These are phyloP conservation scores for Aspergillus hancockii DNA, from an alignment of 495 filamentous ascomycete species.

Conservation along the genomic window DNA sequence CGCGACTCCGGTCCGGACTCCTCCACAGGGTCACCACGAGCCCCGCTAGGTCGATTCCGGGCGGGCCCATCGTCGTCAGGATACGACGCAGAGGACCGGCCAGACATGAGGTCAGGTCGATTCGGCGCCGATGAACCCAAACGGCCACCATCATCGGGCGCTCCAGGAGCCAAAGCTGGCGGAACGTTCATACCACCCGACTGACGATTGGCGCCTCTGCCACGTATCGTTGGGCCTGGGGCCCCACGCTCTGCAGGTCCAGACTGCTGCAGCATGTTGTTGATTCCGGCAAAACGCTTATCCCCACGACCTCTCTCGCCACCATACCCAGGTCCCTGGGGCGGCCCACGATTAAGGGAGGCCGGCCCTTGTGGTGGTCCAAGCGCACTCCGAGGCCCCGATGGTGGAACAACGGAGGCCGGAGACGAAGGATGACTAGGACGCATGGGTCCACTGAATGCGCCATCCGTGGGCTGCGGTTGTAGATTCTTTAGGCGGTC, in stretches of 20 bases:
- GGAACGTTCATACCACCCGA: slow-evolving; percentile 25
- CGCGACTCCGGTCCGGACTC: slow-evolving; percentile 33
- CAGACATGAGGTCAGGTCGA: slow-evolving; percentile 22
- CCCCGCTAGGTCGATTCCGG: slow-evolving; percentile 18
- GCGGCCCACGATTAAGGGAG: slow-evolving; percentile 28
- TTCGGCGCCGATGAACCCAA: slow-evolving; percentile 15
- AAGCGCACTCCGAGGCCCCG: slow-evolving; percentile 38
- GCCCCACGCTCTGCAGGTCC: slow-evolving; percentile 34
- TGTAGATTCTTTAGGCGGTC: slow-evolving; percentile 46
- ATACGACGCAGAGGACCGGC: slow-evolving; percentile 12
- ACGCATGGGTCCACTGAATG: slow-evolving; percentile 22
- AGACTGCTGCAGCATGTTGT: slow-evolving; percentile 48
- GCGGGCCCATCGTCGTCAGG: slow-evolving; percentile 23
- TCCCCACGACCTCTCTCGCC: slow-evolving; percentile 44
- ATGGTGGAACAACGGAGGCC: slow-evolving; percentile 32
- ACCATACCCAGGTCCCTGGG: slow-evolving; percentile 29
- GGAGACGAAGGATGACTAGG: slow-evolving; percentile 27
- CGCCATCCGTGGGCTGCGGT: slow-evolving; percentile 23
- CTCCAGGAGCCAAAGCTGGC: slow-evolving; percentile 31
- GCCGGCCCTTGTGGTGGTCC: slow-evolving; percentile 29
- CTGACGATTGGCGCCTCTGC: slow-evolving; percentile 40
- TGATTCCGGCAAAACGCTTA: slow-evolving; percentile 46
- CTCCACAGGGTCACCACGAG: slow-evolving; percentile 36
- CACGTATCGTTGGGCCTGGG: slow-evolving; percentile 38
- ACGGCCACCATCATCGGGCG: slow-evolving; percentile 26